Evolutionary conservation across 2,329 filamentous ascomycete genomes (phyloP).

Genomic region (Ambrosiella cleistominuta): DNA sequence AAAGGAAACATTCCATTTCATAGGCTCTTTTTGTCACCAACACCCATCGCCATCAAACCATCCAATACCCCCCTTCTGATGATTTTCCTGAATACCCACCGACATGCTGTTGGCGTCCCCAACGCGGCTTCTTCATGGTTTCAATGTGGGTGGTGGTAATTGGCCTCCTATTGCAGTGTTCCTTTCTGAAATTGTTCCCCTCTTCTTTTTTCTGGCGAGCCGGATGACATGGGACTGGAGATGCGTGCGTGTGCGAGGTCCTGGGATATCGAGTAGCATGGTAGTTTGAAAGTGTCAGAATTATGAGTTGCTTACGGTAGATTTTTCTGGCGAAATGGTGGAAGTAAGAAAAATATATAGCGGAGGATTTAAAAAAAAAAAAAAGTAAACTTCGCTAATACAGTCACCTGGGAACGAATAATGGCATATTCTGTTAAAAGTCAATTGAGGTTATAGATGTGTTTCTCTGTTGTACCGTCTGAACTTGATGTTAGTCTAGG

Average conservation of each 20-base stretch:
- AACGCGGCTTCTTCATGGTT: not conserved
- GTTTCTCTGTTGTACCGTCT: not conserved
- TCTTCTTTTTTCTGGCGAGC: not conserved
- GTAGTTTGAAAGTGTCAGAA: constrained; percentile 1
- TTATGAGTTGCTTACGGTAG: constrained; percentile 8
- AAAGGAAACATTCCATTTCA: not conserved
- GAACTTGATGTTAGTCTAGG: not conserved
- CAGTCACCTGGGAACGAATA: not conserved
- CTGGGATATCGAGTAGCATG: not conserved
- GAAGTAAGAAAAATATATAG: constrained; percentile 5
- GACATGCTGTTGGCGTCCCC: constrained; percentile 1
- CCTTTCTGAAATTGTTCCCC: too few relatives aligned
- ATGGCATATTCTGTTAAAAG: not conserved
- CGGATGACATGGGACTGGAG: not conserved
- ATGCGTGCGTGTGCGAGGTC: not conserved
- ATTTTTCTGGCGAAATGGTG: not conserved
- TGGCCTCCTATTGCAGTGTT: too few relatives aligned
- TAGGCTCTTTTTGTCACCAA: not conserved
- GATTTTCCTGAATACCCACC: not conserved
- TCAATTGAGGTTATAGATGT: not conserved
- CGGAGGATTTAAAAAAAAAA: constrained; percentile 9
- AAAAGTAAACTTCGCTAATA: not conserved
- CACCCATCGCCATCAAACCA: not conserved
- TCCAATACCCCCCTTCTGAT: not conserved
- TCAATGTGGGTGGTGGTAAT: not conserved